Conservation (phyloP, 345 rosid genomes). For the Lepidium aucheri region DNA sequence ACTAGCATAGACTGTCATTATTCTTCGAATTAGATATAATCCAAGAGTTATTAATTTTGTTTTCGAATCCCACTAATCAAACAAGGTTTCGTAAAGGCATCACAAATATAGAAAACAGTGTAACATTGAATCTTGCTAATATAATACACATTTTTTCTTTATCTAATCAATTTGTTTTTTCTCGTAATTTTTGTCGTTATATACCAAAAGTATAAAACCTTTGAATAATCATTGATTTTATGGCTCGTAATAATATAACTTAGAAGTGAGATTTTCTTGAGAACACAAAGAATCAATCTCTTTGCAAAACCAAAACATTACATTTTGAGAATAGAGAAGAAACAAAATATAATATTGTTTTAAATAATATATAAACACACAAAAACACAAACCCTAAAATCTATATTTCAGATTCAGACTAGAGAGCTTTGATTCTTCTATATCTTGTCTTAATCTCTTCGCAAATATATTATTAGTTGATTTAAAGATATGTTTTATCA, state of each 20-base stretch:
- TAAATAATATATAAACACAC: neutral
- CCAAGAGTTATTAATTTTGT: neutral
- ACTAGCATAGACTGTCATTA: neutral
- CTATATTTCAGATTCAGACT: constrained; percentile 1
- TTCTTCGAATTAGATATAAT: neutral
- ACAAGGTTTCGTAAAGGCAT: neutral
- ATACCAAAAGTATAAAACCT: too few species aligned
- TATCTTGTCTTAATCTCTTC: constrained; percentile 7
- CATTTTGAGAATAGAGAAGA: neutral
- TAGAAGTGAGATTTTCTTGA: neutral
- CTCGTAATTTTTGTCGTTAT: neutral
- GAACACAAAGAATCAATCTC: constrained; percentile 7
- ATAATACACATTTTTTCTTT: neutral
- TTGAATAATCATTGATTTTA: too few species aligned
- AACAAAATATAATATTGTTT: neutral
- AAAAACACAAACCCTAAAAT: constrained; percentile 12
- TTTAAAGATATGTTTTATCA: neutral
- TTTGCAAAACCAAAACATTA: neutral
- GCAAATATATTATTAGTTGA: neutral
- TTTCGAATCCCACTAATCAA: neutral
- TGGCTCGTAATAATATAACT: neutral
- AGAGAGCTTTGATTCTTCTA: neutral
- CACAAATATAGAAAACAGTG: neutral
- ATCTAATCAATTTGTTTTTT: neutral
- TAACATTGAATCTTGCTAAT: neutral